A percentile compares a stretch with the other conserved stretches of the same genome.
These are phyloP conservation scores for Capsicum pubescens DNA, from an alignment of 257 asterid species.

Conservation along the genomic window DNA sequence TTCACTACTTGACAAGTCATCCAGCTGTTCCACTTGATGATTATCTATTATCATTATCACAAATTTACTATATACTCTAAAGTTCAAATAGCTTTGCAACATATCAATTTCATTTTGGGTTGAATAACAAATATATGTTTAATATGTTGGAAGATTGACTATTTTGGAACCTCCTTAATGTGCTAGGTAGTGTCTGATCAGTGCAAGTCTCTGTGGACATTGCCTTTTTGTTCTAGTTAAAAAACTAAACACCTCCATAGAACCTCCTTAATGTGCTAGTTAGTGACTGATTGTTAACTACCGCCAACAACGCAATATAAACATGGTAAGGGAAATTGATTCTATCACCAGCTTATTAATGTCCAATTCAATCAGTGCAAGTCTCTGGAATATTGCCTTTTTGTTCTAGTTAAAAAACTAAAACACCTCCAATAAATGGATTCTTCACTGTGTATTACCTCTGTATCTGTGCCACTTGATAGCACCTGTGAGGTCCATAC, in stretches of 20 bases:
- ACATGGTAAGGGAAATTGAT: neutral
- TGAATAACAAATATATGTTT: neutral
- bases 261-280: neutral
- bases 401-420: neutral
- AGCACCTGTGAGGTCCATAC: neutral
- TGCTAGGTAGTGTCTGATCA: neutral
- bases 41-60: neutral
- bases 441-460: neutral
- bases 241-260: no score
- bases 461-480: neutral
- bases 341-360: neutral
- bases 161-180: neutral
- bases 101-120: neutral
- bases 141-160: neutral
- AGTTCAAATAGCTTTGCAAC: neutral
- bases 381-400: neutral
- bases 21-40: neutral
- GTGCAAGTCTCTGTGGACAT: no score
- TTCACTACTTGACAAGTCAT: neutral
- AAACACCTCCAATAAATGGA: neutral
- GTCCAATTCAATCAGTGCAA: neutral
- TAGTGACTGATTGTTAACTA: neutral
- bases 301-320: neutral
- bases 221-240: no score
- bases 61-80: neutral